Percentiles rank a stretch among this genome's conserved stretches.
Evolutionary conservation across 2,329 filamentous ascomycete species (phyloP).

Genomic region (Macrophomina phaseolina): DNA sequence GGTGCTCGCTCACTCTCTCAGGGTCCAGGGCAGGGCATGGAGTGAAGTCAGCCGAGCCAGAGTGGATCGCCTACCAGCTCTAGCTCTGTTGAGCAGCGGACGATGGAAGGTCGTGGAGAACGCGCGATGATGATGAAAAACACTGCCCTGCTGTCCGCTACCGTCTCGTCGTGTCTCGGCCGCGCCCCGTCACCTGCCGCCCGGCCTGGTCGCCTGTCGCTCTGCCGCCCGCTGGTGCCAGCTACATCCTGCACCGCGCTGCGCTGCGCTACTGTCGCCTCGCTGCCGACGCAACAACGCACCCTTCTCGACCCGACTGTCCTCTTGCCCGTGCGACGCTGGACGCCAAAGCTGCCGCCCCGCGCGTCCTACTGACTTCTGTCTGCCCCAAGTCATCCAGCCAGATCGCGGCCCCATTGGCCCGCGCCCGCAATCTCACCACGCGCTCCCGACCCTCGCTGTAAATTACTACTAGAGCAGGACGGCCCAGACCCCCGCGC

Average conservation of each 20-base stretch:
- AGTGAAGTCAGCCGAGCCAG: conserved; percentile 15
- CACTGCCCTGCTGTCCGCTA: not conserved
- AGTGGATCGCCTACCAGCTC: not conserved
- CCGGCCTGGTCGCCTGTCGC: not conserved
- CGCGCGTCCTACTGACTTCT: not conserved
- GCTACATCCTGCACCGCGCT: not conserved
- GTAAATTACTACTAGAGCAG: not conserved
- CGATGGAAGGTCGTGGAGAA: conserved; percentile 3
- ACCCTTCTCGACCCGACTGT: not conserved
- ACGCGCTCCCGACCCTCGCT: not conserved
- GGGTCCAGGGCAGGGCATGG: conserved; percentile 6
- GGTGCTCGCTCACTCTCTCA: not conserved
- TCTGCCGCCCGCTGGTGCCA: not conserved
- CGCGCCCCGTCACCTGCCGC: conserved; percentile 13
- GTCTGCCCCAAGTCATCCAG: conserved; percentile 8
- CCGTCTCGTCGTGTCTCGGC: conserved; percentile 1
- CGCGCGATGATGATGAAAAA: conserved; percentile 17
- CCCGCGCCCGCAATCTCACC: conserved; percentile 3
- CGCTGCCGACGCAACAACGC: not conserved
- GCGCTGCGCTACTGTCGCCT: not conserved
- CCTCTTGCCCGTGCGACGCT: not conserved
- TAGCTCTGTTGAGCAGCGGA: conserved; percentile 11
- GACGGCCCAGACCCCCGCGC: conserved; percentile 2
- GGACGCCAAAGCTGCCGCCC: conserved; percentile 8
- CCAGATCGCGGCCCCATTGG: conserved; percentile 6